These are phyloP conservation scores for Sphaceloma murrayae DNA, from an alignment of 2,329 filamentous ascomycete genomes.

Conservation along the genomic window DNA sequence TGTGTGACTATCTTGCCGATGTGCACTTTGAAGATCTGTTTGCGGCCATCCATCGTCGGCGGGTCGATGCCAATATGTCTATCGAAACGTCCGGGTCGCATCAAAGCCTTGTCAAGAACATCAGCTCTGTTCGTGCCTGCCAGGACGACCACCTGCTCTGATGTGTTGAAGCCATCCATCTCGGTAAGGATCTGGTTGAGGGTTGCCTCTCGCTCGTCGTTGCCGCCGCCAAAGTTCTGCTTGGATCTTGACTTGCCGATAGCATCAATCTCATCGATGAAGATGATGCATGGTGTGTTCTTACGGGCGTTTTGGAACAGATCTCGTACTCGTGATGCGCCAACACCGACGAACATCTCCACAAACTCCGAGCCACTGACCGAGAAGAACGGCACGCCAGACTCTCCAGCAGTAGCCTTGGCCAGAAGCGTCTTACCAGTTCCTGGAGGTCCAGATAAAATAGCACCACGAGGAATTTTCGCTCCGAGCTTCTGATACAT, in stretches of 20 bases:
- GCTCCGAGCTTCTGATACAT: slow-evolving; percentile 89
- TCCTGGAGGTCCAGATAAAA: slow-evolving; percentile 92
- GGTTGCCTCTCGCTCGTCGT: slow-evolving; percentile 93
- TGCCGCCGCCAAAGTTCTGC: slow-evolving; percentile 75
- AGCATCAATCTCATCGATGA: slow-evolving; percentile 98
- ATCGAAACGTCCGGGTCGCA: slow-evolving; percentile 95
- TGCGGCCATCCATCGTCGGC: slow-evolving; percentile 91
- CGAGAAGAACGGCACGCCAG: slow-evolving; percentile 93
- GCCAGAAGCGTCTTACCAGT: slow-evolving; percentile 96
- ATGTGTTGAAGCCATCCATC: slow-evolving; percentile 98
- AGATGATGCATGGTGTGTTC: slow-evolving; percentile 96
- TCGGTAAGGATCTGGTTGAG: slow-evolving; percentile 97
- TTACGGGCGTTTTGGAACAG: slow-evolving; percentile 90
- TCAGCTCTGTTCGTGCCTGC: slow-evolving; percentile 95
- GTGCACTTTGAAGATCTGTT: slow-evolving; percentile 93
- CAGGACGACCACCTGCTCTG: slow-evolving; percentile 90
- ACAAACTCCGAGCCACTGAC: slow-evolving; percentile 98
- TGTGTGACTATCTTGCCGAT: slow-evolving; percentile 88
- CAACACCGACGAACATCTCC: slow-evolving; percentile 99
- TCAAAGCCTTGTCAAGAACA: slow-evolving; percentile 86
- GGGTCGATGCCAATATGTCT: slow-evolving; percentile 90
- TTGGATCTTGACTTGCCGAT: slow-evolving; percentile 87
- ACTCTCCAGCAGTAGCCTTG: slow-evolving; percentile 95
- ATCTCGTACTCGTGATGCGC: slow-evolving; percentile 88
- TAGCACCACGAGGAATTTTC: slow-evolving; percentile 94